These are phyloP conservation scores for Lactarius sp. DNA, from an alignment of 768 basidiomycete genomes.

Conservation along the genomic window DNA sequence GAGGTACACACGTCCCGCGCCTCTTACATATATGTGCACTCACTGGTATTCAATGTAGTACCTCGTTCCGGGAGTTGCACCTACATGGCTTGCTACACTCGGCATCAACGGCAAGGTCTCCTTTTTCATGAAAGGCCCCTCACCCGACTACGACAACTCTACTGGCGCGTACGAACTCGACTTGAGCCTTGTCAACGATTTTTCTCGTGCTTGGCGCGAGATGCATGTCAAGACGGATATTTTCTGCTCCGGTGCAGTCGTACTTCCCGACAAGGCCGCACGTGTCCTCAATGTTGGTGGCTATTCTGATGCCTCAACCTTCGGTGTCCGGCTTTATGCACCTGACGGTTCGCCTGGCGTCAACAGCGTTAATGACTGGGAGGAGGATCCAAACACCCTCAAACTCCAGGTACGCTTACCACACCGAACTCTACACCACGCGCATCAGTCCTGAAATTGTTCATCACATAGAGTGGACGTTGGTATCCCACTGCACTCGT, in stretches of 20 bases:
- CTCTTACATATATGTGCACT: background rate
- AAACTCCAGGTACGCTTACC: slow-evolving; percentile 49
- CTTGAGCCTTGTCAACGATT: slow-evolving; percentile 45
- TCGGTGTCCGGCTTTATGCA: slow-evolving; percentile 65
- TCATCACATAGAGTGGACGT: slow-evolving; percentile 49
- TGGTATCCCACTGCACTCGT: slow-evolving; percentile 72
- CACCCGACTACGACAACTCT: slow-evolving; percentile 54
- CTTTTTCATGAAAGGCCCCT: slow-evolving; percentile 71
- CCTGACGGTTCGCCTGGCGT: slow-evolving; percentile 64
- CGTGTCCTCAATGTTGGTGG: slow-evolving; percentile 64
- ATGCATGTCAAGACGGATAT: slow-evolving; percentile 77
- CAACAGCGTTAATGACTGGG: slow-evolving; percentile 75
- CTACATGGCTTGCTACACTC: slow-evolving; percentile 69
- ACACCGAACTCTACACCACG: background rate
- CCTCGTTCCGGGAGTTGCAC: slow-evolving; percentile 54
- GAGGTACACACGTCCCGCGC: slow-evolving; percentile 43
- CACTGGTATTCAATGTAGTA: slow-evolving; percentile 30
- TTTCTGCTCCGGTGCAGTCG: slow-evolving; percentile 70
- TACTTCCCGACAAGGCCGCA: slow-evolving; percentile 69
- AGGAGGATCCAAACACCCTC: slow-evolving; percentile 58
- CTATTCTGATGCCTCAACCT: slow-evolving; percentile 69
- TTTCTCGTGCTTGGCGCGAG: slow-evolving; percentile 55
- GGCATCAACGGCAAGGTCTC: slow-evolving; percentile 79
- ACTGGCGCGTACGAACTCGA: slow-evolving; percentile 82
- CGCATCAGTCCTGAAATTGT: background rate